Conservation (phyloP, 768 basidiomycete species). For the Psilocybe cubensis region DNA sequence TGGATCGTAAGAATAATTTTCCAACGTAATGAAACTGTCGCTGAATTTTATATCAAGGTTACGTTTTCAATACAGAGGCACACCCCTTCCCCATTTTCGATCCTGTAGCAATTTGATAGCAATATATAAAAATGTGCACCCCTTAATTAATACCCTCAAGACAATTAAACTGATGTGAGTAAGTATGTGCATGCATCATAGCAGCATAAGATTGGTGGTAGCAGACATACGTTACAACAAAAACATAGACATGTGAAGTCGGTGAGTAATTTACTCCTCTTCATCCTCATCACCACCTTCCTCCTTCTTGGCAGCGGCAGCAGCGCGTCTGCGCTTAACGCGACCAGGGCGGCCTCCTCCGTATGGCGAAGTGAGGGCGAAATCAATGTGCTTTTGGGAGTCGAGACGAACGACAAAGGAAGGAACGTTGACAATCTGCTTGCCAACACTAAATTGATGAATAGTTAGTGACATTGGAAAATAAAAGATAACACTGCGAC, state of each 20-base stretch:
- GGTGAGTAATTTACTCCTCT: conserved; percentile 58
- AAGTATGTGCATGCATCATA: conserved; percentile 20
- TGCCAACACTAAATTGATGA: conserved; percentile 75
- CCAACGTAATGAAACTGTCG: not conserved
- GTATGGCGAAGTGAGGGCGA: conserved; percentile 94
- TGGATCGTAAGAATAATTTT: conserved; percentile 57
- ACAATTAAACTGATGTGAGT: not conserved
- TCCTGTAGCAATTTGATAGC: conserved; percentile 36
- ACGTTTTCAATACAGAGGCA: conserved; percentile 90
- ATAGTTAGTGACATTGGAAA: conserved; percentile 1
- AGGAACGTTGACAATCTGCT: conserved; percentile 98
- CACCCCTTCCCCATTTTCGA: conserved; percentile 67
- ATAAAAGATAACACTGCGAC: conserved; percentile 26
- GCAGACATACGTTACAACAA: conserved; percentile 25
- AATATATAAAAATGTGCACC: not conserved
- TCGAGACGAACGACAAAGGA: conserved; percentile 99
- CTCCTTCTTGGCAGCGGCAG: conserved; percentile 89
- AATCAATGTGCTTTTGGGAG: conserved; percentile 99
- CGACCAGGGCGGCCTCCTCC: conserved; percentile 95
- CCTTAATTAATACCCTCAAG: not conserved
- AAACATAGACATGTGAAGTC: conserved; percentile 9
- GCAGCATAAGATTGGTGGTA: conserved; percentile 21
- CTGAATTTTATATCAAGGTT: conserved; percentile 45
- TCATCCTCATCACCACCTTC: conserved; percentile 91
- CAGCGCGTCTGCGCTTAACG: conserved; percentile 98